These are phyloP conservation scores for Penicillium longicatenatum DNA, from an alignment of 495 filamentous ascomycete genomes.

Conservation along the genomic window DNA sequence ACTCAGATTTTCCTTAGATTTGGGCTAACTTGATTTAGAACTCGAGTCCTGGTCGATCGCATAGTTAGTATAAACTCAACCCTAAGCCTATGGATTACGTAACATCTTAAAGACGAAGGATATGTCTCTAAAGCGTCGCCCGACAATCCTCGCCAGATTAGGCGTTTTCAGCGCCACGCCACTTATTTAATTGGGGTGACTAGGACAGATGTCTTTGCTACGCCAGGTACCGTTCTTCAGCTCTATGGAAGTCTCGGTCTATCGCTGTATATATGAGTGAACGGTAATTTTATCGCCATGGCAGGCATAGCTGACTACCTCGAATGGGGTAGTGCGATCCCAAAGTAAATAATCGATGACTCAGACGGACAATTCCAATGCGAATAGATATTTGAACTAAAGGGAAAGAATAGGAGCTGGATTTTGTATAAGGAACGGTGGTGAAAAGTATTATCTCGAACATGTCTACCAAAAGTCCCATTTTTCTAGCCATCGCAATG, in stretches of 20 bases:
- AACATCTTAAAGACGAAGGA: slow-evolving; percentile 36
- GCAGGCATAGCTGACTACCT: slow-evolving; percentile 55
- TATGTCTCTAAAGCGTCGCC: slow-evolving; percentile 66
- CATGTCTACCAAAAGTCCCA: slow-evolving; percentile 63
- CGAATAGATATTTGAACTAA: neutral
- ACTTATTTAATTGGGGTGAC: slow-evolving; percentile 67
- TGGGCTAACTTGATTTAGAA: neutral
- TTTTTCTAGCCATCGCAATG: slow-evolving; percentile 65
- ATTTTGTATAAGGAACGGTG: slow-evolving; percentile 54
- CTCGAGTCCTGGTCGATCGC: neutral
- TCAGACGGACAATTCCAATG: neutral
- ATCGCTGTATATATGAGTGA: slow-evolving; percentile 55
- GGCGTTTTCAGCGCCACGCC: slow-evolving; percentile 61
- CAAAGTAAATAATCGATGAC: slow-evolving; percentile 28
- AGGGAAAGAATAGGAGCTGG: neutral
- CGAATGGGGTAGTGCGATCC: slow-evolving; percentile 57
- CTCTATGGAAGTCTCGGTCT: slow-evolving; percentile 56
- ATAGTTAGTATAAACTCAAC: neutral
- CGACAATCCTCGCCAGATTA: slow-evolving; percentile 60
- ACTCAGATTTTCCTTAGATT: neutral
- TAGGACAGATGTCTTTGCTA: slow-evolving; percentile 68
- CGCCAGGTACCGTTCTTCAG: slow-evolving; percentile 57
- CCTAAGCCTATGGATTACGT: too few species aligned
- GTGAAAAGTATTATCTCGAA: slow-evolving; percentile 73
- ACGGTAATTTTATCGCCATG: slow-evolving; percentile 50